Evolutionary conservation across 768 basidiomycete genomes (phyloP).

Genomic region (Austroboletus festivus): DNA sequence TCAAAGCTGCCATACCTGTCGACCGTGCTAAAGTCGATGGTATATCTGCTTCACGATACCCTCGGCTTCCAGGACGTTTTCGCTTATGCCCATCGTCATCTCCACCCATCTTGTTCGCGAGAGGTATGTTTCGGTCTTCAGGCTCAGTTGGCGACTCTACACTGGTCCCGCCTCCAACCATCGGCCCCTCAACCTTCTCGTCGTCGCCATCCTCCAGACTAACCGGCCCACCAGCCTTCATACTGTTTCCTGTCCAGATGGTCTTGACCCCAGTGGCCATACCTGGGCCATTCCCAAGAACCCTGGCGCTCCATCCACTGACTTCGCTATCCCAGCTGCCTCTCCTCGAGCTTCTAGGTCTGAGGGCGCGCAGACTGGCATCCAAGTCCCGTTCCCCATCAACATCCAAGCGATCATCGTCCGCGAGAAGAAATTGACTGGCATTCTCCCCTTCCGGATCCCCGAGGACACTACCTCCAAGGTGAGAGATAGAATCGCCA

Average conservation of each 20-base stretch:
- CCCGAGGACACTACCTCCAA: slow-evolving; percentile 57
- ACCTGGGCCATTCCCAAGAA: slow-evolving; percentile 46
- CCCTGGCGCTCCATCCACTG: slow-evolving; percentile 81
- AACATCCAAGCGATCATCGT: slow-evolving; percentile 58
- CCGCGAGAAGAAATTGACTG: slow-evolving; percentile 64
- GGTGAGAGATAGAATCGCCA: slow-evolving; percentile 67
- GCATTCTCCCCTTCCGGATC: slow-evolving; percentile 57
- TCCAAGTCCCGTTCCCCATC: slow-evolving; percentile 64
- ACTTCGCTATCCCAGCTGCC: slow-evolving; percentile 92
- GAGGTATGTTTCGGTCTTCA: slow-evolving; percentile 7
- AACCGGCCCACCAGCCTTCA: slow-evolving; percentile 51
- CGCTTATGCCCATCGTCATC: slow-evolving; percentile 6
- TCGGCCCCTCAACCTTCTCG: slow-evolving; percentile 27
- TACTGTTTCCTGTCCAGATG: slow-evolving; percentile 58
- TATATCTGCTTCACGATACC: slow-evolving; percentile 16
- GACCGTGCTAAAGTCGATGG: slow-evolving; percentile 28
- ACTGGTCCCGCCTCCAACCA: slow-evolving; percentile 14
- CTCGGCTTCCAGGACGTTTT: slow-evolving; percentile 5
- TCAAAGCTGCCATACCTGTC: slow-evolving; percentile 19
- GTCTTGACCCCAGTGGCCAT: slow-evolving; percentile 53
- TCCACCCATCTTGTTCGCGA: slow-evolving; percentile 1
- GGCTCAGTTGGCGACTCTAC: slow-evolving; percentile 6
- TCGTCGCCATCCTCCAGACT: slow-evolving; percentile 44
- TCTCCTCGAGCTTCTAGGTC: slow-evolving; percentile 80
- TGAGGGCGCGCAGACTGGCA: slow-evolving; percentile 85